Conservation (phyloP, 305 asterid species). For the Fraxinus sp. region DNA sequence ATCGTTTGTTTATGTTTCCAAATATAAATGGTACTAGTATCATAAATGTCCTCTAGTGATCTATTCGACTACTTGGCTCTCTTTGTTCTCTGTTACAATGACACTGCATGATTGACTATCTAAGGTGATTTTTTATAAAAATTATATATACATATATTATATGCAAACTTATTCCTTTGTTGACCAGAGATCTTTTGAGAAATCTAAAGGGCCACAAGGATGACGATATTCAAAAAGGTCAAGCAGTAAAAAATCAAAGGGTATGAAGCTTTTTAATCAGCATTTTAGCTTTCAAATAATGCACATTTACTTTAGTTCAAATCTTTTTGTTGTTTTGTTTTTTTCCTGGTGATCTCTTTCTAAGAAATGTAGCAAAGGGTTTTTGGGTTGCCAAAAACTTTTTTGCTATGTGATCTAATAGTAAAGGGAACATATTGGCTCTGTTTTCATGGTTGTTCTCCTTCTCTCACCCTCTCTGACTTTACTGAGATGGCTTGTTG, state of each 20-base stretch:
- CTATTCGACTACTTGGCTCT: background rate
- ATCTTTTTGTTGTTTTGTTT: background rate
- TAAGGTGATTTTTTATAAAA: background rate
- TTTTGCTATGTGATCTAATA: slow-evolving; percentile 5
- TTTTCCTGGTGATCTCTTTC: background rate
- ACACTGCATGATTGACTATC: background rate
- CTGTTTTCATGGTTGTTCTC: background rate
- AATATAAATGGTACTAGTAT: background rate
- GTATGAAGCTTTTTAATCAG: slow-evolving; percentile 32
- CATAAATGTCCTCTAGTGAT: background rate
- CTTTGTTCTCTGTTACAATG: background rate
- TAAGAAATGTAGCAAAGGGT: background rate
- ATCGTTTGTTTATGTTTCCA: background rate
- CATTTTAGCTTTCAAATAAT: background rate
- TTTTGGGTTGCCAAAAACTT: background rate
- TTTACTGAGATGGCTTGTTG: slow-evolving; percentile 24
- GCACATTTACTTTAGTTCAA: background rate
- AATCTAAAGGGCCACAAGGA: slow-evolving; percentile 69
- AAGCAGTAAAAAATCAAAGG: slow-evolving; percentile 84
- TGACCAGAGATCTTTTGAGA: slow-evolving; percentile 60
- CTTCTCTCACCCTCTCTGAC: background rate
- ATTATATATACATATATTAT: background rate
- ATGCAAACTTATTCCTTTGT: slow-evolving; percentile 22
- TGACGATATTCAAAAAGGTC: slow-evolving; percentile 77
- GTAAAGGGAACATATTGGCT: slow-evolving; percentile 8